Percentiles rank a stretch among this genome's conserved stretches.
Conservation (phyloP, 495 filamentous ascomycete species). For the Penicillium arizonense region DNA sequence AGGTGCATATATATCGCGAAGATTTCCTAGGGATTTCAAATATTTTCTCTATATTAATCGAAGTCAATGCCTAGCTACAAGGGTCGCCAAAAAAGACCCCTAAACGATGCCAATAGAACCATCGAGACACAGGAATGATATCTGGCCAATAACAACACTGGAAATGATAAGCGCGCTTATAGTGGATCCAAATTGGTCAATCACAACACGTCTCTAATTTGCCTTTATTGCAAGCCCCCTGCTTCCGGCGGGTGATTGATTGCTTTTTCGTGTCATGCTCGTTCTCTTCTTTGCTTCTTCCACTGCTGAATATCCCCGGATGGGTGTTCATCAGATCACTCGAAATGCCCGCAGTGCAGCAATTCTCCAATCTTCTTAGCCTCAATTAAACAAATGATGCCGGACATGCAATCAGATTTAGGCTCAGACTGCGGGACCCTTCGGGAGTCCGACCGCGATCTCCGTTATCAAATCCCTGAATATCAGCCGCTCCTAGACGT, state of each 20-base stretch:
- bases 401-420: background rate
- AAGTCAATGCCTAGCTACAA: too few species aligned
- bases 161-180: too few species aligned
- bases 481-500: constrained; percentile 3
- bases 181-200: background rate
- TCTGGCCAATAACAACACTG: too few species aligned
- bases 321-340: background rate
- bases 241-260: background rate
- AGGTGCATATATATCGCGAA: too few species aligned
- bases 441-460: constrained; percentile 9
- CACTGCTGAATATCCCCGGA: too few species aligned
- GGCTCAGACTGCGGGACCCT: background rate
- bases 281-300: background rate
- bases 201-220: background rate
- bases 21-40: too few species aligned
- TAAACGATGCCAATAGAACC: too few species aligned
- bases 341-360: background rate
- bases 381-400: background rate
- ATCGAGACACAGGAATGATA: too few species aligned
- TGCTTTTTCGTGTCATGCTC: background rate
- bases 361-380: too few species aligned
- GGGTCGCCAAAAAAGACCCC: too few species aligned
- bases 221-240: background rate
- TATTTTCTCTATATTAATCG: too few species aligned
- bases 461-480: background rate